phyloP scores from a whole-genome alignment of 192 early-diverging fungal genomes.

The Entophlyctis luteolus region DNA sequence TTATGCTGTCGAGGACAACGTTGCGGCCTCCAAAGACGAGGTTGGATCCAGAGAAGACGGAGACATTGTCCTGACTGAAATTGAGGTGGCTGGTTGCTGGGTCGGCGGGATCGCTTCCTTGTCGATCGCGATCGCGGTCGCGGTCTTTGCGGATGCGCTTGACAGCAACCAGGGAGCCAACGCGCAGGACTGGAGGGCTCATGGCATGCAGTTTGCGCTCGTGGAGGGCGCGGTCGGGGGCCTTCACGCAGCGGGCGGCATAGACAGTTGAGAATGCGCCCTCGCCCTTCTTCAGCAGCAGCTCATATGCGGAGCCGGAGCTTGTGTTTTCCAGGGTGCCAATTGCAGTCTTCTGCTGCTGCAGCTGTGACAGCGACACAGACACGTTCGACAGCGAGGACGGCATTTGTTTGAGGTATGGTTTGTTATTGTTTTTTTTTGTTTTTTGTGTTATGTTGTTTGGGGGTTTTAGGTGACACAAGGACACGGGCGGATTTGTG shows the following conservation, averaged over 20 bases:
- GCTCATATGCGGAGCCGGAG: constrained; percentile 2
- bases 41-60: neutral
- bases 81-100: neutral
- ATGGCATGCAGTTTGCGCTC: constrained; percentile 9
- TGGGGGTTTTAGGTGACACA: too few species aligned
- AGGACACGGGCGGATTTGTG: too few species aligned
- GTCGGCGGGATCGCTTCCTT: neutral
- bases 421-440: too few species aligned
- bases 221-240: neutral
- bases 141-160: neutral
- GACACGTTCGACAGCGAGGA: too few species aligned
- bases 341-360: neutral
- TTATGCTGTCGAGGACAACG: neutral
- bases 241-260: neutral
- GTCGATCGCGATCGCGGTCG: neutral
- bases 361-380: neutral
- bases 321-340: constrained; percentile 16
- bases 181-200: constrained; percentile 6
- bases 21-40: neutral
- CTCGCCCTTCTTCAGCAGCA: constrained; percentile 3
- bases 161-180: constrained; percentile 9
- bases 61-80: neutral
- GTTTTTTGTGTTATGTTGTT: too few species aligned
- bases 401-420: too few species aligned
- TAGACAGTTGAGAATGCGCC: constrained; percentile 22